phyloP scores from a whole-genome alignment of 805 yeast genomes.

The Maudiozyma bulderi region DNA sequence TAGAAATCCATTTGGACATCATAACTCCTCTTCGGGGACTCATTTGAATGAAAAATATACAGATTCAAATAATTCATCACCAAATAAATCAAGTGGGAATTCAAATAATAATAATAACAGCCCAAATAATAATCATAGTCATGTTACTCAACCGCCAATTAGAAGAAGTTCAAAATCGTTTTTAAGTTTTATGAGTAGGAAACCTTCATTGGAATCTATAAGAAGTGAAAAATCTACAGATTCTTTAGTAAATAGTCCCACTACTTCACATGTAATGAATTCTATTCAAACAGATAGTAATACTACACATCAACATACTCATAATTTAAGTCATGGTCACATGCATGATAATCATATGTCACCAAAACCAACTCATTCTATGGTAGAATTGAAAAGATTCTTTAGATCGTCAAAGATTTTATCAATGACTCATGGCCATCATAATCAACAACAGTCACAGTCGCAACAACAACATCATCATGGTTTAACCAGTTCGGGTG shows the following conservation, averaged over 20 bases:
- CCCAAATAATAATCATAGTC: background rate
- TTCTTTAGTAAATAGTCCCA: conserved; percentile 11
- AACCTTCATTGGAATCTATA: conserved; percentile 25
- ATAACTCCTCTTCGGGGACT: conserved; percentile 1
- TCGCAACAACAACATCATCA: background rate
- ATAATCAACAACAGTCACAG: background rate
- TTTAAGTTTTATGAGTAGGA: conserved; percentile 23
- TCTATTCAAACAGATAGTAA: background rate
- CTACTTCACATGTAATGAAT: conserved; percentile 1
- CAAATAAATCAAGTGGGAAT: background rate
- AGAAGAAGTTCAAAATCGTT: conserved; percentile 23
- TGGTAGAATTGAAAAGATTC: conserved; percentile 65
- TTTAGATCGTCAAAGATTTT: conserved; percentile 43
- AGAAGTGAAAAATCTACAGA: conserved; percentile 24
- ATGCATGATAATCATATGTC: conserved; percentile 4
- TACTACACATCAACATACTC: background rate
- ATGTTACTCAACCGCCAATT: conserved; percentile 5
- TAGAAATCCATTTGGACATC: conserved; percentile 21
- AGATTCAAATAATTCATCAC: background rate
- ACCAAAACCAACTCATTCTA: conserved; percentile 34
- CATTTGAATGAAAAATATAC: conserved; percentile 2
- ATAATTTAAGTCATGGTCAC: background rate
- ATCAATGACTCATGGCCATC: conserved; percentile 5
- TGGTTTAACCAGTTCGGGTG: background rate
- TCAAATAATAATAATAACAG: background rate